phyloP scores from a whole-genome alignment of 805 yeast genomes.

The Phaffomyces antillensis region DNA sequence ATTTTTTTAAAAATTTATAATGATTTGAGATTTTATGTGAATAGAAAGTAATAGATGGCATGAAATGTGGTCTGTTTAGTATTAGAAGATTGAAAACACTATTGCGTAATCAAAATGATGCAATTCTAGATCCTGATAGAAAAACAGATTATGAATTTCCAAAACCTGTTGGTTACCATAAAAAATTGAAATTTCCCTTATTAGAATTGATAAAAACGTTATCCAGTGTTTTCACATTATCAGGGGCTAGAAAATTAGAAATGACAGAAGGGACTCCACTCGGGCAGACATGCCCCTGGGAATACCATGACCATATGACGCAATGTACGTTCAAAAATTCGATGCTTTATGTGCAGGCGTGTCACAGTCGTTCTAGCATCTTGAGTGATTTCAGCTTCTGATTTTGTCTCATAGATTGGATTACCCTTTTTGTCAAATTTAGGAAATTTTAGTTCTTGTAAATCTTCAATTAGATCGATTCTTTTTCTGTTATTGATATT shows the following conservation, averaged over 20 bases:
- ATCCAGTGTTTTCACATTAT: conserved; percentile 65
- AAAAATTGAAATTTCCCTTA: conserved; percentile 57
- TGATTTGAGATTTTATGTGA: no score
- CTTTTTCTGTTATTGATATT: conserved; percentile 71
- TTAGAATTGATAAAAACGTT: conserved; percentile 73
- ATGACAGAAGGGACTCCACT: no score
- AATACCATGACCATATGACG: no score
- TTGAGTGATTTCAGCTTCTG: conserved; percentile 18
- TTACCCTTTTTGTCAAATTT: conserved; percentile 65
- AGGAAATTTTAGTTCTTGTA: conserved; percentile 63
- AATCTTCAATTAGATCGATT: conserved; percentile 51
- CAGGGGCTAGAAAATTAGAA: conserved; percentile 59
- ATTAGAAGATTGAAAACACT: conserved; percentile 59
- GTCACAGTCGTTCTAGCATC: no score
- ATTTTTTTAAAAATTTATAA: no score
- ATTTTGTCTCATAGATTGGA: conserved; percentile 39
- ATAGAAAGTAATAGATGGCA: no score
- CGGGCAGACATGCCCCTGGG: no score
- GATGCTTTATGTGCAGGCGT: no score
- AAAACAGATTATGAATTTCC: conserved; percentile 68
- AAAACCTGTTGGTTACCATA: conserved; percentile 63
- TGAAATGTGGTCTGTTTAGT: no score
- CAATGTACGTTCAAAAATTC: no score
- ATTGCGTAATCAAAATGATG: conserved; percentile 63
- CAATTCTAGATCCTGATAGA: conserved; percentile 58